Evolutionary conservation across 257 asterid species (phyloP).

Genomic region (Solanum dulcamara): DNA sequence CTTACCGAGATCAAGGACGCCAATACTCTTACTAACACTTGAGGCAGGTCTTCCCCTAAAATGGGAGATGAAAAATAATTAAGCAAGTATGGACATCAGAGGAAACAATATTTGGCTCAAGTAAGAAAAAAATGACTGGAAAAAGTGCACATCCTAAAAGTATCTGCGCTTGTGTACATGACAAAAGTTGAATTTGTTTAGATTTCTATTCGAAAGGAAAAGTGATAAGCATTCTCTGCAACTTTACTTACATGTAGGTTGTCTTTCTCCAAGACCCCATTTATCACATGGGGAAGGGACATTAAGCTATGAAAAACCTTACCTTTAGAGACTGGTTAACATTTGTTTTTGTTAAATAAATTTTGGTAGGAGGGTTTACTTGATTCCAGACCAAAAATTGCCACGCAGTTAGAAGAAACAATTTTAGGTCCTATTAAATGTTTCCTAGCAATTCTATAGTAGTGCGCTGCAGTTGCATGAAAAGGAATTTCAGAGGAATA

Average conservation of each 20-base stretch:
- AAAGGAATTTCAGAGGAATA: neutral
- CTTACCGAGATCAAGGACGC: slow-evolving; percentile 63
- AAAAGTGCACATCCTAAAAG: neutral
- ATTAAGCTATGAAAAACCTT: neutral
- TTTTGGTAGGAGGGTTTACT: neutral
- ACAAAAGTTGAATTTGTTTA: neutral
- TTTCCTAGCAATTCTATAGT: neutral
- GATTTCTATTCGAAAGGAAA: neutral
- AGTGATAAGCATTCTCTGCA: neutral
- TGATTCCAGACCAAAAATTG: neutral
- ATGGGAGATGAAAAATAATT: neutral
- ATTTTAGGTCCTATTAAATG: neutral
- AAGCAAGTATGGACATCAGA: neutral
- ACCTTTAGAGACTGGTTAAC: neutral
- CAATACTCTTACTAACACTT: slow-evolving; percentile 62
- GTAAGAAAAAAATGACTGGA: neutral
- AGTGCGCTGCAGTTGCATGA: neutral
- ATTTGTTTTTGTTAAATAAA: neutral
- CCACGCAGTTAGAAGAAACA: neutral
- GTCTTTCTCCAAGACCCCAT: neutral
- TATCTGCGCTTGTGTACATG: neutral
- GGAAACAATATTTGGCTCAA: neutral
- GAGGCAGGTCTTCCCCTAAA: slow-evolving; percentile 45
- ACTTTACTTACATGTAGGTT: neutral
- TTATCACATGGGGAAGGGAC: neutral